Conservation (phyloP, 2,329 filamentous ascomycete species). For the Monosporascus cannonballus region DNA sequence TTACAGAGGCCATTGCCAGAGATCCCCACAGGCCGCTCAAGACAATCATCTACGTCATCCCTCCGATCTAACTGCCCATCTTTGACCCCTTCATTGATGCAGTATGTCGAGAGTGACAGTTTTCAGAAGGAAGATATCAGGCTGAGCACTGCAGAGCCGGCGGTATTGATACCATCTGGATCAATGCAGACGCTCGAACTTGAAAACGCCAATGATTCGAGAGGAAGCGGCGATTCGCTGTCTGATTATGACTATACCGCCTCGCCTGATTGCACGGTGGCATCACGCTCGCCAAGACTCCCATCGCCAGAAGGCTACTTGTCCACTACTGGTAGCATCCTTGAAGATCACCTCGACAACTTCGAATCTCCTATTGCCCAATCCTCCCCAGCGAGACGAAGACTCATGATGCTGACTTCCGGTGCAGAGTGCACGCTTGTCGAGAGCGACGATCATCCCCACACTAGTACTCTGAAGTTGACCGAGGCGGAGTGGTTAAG, state of each 20-base stretch:
- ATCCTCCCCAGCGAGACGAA: slow-evolving; percentile 10
- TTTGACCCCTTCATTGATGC: slow-evolving; percentile 24
- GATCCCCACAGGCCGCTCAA: slow-evolving; percentile 15
- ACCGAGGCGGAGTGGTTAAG: slow-evolving; percentile 26
- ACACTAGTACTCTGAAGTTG: slow-evolving; percentile 12
- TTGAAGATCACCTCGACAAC: slow-evolving; percentile 22
- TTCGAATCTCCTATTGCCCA: slow-evolving; percentile 16
- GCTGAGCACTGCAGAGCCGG: slow-evolving; percentile 20
- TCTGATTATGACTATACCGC: slow-evolving; percentile 27
- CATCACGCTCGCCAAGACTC: slow-evolving; percentile 16
- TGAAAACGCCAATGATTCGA: slow-evolving; percentile 5
- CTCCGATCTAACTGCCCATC: slow-evolving; percentile 25
- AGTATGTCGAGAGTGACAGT: slow-evolving; percentile 26
- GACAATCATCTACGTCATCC: slow-evolving; percentile 21
- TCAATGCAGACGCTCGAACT: slow-evolving; percentile 22
- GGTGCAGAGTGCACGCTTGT: slow-evolving; percentile 4
- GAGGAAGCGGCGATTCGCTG: slow-evolving; percentile 14
- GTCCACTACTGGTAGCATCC: slow-evolving; percentile 24
- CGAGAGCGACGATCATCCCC: slow-evolving; percentile 1
- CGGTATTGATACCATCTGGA: slow-evolving; percentile 19
- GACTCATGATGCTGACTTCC: slow-evolving; percentile 5
- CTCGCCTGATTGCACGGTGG: slow-evolving; percentile 18
- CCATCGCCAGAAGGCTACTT: slow-evolving; percentile 23
- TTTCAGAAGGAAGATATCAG: slow-evolving; percentile 25
- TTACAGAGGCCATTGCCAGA: slow-evolving; percentile 23